A percentile compares a stretch with the other conserved stretches of the same genome.
Conservation (phyloP, 345 rosid genomes). For the Bretschneidera sinensis region DNA sequence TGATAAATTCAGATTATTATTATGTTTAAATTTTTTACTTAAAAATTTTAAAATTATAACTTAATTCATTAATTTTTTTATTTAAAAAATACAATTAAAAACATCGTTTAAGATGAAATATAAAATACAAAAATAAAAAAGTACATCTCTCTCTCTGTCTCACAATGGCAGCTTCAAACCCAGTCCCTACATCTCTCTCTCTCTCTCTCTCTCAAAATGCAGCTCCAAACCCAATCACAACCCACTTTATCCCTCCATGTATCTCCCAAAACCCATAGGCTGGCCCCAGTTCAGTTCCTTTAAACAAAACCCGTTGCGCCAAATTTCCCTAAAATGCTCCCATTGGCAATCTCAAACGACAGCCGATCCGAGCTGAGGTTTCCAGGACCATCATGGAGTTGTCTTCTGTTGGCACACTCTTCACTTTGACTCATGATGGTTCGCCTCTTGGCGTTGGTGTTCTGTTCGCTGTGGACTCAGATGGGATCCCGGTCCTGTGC, state of each 20-base stretch:
- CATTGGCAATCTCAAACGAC: constrained; percentile 19
- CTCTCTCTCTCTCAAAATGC: constrained; percentile 47
- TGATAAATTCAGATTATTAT: too few species aligned
- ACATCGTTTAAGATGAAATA: too few species aligned
- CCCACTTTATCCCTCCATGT: constrained; percentile 31
- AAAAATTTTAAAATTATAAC: too few species aligned
- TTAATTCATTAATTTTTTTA: too few species aligned
- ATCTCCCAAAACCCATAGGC: constrained; percentile 26
- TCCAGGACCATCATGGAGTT: constrained; percentile 86
- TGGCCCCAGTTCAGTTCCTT: constrained; percentile 27
- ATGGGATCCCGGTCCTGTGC: constrained; percentile 78
- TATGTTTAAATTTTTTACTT: too few species aligned
- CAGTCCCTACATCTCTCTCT: too few species aligned
- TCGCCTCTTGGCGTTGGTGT: constrained; percentile 84
- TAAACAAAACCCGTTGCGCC: constrained; percentile 32
- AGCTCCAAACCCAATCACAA: constrained; percentile 51
- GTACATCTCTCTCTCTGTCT: too few species aligned
- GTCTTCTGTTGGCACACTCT: constrained; percentile 70
- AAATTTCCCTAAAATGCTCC: constrained; percentile 49
- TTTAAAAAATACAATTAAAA: too few species aligned
- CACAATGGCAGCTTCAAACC: too few species aligned
- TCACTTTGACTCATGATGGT: constrained; percentile 50
- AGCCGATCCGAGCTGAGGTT: constrained; percentile 85
- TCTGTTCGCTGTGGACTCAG: constrained; percentile 69
- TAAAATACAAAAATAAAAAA: too few species aligned